A percentile compares a stretch with the other conserved stretches of the same genome.
phyloP scores from a whole-genome alignment of 805 yeast species.

The Grigorovia yakushimaensis region DNA sequence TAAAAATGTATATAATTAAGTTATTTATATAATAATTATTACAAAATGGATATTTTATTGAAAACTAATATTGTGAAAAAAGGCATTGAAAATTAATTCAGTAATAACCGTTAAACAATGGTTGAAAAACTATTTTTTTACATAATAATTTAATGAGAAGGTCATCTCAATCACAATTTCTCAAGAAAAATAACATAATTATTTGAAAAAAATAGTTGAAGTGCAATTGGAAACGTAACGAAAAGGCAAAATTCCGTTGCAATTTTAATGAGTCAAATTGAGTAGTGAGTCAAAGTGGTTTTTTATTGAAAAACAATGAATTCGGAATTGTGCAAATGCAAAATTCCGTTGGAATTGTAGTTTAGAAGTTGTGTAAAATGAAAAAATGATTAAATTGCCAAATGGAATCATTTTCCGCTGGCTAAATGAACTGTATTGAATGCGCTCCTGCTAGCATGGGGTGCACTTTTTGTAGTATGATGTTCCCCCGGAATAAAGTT shows the following conservation, averaged over 20 bases:
- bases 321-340: not conserved
- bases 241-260: not conserved
- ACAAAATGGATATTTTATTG: not conserved
- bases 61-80: not conserved
- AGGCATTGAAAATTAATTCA: not conserved
- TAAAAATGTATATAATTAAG: not conserved
- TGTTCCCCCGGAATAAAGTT: too few species aligned
- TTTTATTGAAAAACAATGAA: not conserved
- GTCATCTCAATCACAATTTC: not conserved
- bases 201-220: not conserved
- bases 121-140: not conserved
- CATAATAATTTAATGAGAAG: not conserved
- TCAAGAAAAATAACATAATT: not conserved
- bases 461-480: too few species aligned
- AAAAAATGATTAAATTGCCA: not conserved
- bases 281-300: not conserved
- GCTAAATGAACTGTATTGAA: too few species aligned
- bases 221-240: not conserved
- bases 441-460: too few species aligned
- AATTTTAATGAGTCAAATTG: not conserved
- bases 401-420: not conserved
- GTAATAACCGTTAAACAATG: not conserved
- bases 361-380: not conserved
- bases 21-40: not conserved
- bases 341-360: slow-evolving; percentile 2